These are phyloP conservation scores for Metschnikowia colocasiae DNA, from an alignment of 805 yeast species.

Conservation along the genomic window DNA sequence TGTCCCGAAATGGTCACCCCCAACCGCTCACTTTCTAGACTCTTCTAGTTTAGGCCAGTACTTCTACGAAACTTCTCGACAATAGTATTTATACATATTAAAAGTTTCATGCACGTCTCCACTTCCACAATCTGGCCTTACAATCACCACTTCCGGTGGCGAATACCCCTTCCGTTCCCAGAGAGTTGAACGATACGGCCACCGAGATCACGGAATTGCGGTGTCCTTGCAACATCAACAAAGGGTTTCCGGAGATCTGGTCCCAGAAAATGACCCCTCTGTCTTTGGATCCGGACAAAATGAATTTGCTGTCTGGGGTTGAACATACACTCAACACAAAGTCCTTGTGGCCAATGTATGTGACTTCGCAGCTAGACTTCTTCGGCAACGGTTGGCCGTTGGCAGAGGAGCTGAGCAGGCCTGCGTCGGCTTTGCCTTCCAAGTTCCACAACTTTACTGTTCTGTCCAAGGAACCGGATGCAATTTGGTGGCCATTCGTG, in stretches of 20 bases:
- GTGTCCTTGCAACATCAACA: conserved; percentile 95
- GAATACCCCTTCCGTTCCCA: conserved; percentile 74
- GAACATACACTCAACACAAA: conserved; percentile 92
- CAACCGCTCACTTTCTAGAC: too few relatives aligned
- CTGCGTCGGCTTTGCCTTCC: conserved; percentile 46
- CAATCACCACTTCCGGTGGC: conserved; percentile 98
- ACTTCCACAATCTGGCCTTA: conserved; percentile 94
- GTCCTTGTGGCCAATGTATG: conserved; percentile 94
- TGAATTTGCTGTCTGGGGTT: conserved; percentile 88
- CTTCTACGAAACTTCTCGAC: neutral
- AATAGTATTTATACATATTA: conserved; percentile 5
- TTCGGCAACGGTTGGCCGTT: conserved; percentile 21
- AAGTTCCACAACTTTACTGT: conserved; percentile 95
- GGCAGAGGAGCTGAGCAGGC: conserved; percentile 19
- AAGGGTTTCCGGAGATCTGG: conserved; percentile 83
- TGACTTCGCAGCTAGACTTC: conserved; percentile 72
- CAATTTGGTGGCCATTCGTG: conserved; percentile 85
- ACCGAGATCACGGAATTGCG: conserved; percentile 93
- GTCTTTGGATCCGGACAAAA: conserved; percentile 92
- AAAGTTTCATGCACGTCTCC: conserved; percentile 46
- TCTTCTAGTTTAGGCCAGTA: too few relatives aligned
- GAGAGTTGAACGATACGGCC: conserved; percentile 79
- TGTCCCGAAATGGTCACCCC: too few relatives aligned
- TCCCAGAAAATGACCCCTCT: conserved; percentile 98
- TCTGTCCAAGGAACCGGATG: conserved; percentile 92